These are phyloP conservation scores for Sporothrix pseudoabietina DNA, from an alignment of 2,329 filamentous ascomycete species.

Conservation along the genomic window DNA sequence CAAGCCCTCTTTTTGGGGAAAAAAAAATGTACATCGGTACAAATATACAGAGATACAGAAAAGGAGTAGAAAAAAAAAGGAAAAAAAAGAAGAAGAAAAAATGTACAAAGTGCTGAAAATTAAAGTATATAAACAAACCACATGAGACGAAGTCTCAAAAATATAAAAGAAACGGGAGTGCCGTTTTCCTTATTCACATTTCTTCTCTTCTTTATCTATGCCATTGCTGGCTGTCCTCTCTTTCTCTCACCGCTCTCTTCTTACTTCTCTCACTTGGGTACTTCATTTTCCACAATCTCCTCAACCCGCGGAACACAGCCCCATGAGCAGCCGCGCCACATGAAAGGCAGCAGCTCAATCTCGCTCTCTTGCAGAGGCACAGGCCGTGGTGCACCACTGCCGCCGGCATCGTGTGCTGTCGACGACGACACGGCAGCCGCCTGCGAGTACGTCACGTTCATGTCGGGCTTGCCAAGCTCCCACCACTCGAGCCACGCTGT, in stretches of 20 bases:
- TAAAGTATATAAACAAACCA: not conserved
- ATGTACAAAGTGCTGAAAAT: not conserved
- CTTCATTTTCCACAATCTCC: not conserved
- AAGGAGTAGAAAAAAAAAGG: not conserved
- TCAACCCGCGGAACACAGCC: conserved; percentile 45
- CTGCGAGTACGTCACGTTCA: conserved; percentile 15
- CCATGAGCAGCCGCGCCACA: conserved; percentile 55
- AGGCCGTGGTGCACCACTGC: not conserved
- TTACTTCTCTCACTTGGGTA: not conserved
- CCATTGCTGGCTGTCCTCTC: not conserved
- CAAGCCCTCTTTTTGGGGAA: not conserved
- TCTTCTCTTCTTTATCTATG: not conserved
- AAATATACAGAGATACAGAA: not conserved
- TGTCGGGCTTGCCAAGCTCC: conserved; percentile 40
- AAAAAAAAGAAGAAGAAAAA: not conserved
- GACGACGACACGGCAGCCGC: not conserved
- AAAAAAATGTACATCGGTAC: not conserved
- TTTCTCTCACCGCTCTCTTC: too few relatives aligned
- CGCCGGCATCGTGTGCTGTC: not conserved
- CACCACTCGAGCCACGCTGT: conserved; percentile 67
- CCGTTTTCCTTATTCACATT: not conserved
- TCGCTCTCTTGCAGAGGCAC: conserved; percentile 39
- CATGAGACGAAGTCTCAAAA: not conserved
- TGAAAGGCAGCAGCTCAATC: conserved; percentile 48
- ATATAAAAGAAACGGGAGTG: not conserved